phyloP scores from a whole-genome alignment of 768 basidiomycete genomes.

The Lactifluus volemus region DNA sequence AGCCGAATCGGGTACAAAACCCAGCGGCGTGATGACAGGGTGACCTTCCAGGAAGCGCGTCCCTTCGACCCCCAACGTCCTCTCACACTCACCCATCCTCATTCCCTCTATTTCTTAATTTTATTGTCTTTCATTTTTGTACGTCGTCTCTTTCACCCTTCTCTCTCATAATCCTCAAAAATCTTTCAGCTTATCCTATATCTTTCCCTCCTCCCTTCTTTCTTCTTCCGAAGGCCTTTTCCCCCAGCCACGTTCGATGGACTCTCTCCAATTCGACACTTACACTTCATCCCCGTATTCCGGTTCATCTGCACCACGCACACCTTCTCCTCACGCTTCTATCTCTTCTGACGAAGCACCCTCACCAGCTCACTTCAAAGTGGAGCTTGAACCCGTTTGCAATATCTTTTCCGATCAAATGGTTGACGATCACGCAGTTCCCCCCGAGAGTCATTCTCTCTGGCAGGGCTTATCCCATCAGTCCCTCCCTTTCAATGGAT shows the following conservation, averaged over 20 bases:
- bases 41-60: slow-evolving; percentile 20
- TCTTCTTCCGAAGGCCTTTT: slow-evolving; percentile 2
- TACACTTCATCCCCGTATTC: slow-evolving; percentile 51
- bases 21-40: slow-evolving; percentile 18
- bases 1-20: slow-evolving; percentile 21
- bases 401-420: slow-evolving; percentile 43
- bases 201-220: slow-evolving; percentile 10
- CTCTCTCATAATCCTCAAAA: neutral
- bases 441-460: slow-evolving; percentile 32
- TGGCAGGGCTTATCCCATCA: slow-evolving; percentile 29
- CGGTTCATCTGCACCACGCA: slow-evolving; percentile 62
- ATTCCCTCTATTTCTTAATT: slow-evolving; percentile 17
- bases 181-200: neutral
- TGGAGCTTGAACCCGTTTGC: slow-evolving; percentile 39
- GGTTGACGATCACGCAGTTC: slow-evolving; percentile 34
- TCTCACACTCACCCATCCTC: slow-evolving; percentile 11
- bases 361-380: slow-evolving; percentile 32
- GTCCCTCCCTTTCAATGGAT: slow-evolving; percentile 28
- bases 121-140: slow-evolving; percentile 17
- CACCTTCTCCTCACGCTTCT: slow-evolving; percentile 52
- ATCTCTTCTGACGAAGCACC: slow-evolving; percentile 24
- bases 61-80: slow-evolving; percentile 19
- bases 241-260: slow-evolving; percentile 29
- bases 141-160: slow-evolving; percentile 12
- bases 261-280: slow-evolving; percentile 43